These are phyloP conservation scores for Patellifolia procumbens DNA, from an alignment of 179 eudicot species.

Conservation along the genomic window DNA sequence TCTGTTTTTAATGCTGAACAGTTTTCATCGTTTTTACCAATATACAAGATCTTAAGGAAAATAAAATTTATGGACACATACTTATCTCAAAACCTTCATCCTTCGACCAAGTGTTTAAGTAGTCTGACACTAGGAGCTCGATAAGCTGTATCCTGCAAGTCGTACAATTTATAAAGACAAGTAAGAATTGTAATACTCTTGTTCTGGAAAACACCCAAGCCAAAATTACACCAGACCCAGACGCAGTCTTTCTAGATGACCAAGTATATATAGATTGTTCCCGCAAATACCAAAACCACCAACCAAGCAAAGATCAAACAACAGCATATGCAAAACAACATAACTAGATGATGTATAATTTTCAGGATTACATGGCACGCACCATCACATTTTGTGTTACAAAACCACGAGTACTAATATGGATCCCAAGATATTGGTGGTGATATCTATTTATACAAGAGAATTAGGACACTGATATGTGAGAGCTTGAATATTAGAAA, in stretches of 20 bases:
- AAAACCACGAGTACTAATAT: neutral
- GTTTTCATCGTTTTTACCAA: neutral
- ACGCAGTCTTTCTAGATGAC: neutral
- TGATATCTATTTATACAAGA: neutral
- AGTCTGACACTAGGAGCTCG: conserved; percentile 71
- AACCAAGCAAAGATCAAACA: neutral
- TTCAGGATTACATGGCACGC: neutral
- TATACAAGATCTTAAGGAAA: neutral
- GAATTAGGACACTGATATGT: neutral
- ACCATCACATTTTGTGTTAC: neutral
- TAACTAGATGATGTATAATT: neutral
- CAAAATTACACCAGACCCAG: neutral
- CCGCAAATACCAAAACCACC: neutral
- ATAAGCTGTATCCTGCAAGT: conserved; percentile 88
- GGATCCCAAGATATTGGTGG: neutral
- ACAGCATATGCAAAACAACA: neutral
- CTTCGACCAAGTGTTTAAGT: conserved; percentile 59
- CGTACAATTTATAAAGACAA: conserved; percentile 2
- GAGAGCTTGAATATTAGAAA: conserved; percentile 4
- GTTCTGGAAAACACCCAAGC: neutral
- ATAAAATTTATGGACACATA: conserved; percentile 31
- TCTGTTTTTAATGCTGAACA: neutral
- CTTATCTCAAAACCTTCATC: conserved; percentile 58
- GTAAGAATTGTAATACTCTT: neutral
- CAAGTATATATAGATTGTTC: neutral